Conservation (phyloP, 2,329 filamentous ascomycete species). For the Xylaria sp. region DNA sequence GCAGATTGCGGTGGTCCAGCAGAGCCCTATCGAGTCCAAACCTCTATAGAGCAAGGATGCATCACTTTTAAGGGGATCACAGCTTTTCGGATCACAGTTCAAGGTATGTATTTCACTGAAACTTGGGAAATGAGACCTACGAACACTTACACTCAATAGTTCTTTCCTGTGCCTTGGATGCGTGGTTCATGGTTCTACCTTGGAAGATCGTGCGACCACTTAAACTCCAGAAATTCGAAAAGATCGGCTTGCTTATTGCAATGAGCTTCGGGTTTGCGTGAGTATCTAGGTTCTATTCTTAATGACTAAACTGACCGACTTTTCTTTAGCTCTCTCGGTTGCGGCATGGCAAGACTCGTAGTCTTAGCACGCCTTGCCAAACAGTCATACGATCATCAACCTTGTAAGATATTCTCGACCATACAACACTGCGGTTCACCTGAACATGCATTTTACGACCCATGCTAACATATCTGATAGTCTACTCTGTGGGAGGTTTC, state of each 20-base stretch:
- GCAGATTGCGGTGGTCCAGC: conserved; percentile 32
- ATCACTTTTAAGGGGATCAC: conserved; percentile 26
- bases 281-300: conserved; percentile 4
- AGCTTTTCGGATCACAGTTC: conserved; percentile 31
- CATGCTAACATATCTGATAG: conserved; percentile 29
- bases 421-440: neutral
- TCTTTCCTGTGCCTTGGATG: conserved; percentile 38
- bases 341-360: conserved; percentile 30
- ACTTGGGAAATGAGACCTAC: neutral
- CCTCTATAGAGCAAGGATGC: conserved; percentile 10
- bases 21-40: conserved; percentile 34
- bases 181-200: conserved; percentile 35
- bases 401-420: conserved; percentile 26
- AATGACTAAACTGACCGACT: neutral
- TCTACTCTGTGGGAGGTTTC: conserved; percentile 33
- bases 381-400: conserved; percentile 13
- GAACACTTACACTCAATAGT: conserved; percentile 30
- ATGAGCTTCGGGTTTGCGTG: conserved; percentile 42
- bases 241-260: conserved; percentile 38
- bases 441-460: neutral
- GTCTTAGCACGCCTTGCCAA: conserved; percentile 20
- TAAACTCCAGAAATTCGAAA: conserved; percentile 37
- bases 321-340: conserved; percentile 28
- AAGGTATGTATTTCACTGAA: conserved; percentile 20
- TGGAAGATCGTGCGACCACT: conserved; percentile 40